Base-by-base conservation (phyloP, 371 early-diverging fungal genomes). In the Mortierella sp. region DNA sequence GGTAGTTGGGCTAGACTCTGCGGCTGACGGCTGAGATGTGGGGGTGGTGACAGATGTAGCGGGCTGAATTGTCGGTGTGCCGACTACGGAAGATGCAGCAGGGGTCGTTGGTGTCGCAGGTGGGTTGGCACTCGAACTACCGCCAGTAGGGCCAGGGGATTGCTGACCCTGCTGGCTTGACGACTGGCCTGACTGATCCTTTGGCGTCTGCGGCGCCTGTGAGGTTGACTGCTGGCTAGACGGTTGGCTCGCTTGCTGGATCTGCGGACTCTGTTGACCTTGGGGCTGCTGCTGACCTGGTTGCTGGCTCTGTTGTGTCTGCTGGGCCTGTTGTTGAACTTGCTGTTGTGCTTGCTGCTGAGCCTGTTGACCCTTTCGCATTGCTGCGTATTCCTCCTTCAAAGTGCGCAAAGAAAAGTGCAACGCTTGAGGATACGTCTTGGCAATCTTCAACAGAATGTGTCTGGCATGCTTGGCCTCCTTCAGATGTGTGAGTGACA, bases 381-480 rank as follows among this genome's bases (percentile, higher is more conserved):
- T 80, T 12, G 83, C 64, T 10, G 79, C 65, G 59, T 82, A 83
- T 61, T 98, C 98, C 71, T 98, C 98, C 67, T 93, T 92, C 8
- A 94, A 87, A 0, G 98, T 95, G 48, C 99, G 89, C 47, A 99
- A 82, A 42, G 91, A 93, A 80, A 96, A 99, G 81, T 98, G 96
- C 53, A 99, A 74, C 0, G 98, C 94, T 91, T 98, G 99, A 24
- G 99, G 99, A 80, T 89, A 96, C 39, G 87, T 84, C 79, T 98
- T 96, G 24, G 99, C 98, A 61, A 99, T 95, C 69, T 92, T 91
- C 65, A 93, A 86, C 66, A 99, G 80, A 39, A 98, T 93, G 24
- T 86, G 83, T 43, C 90, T 87, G 0, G 95, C 93, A 82, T 93
- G 92, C 59, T 83, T 82, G 7, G 94, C 90, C 66, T 96, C 96